phyloP scores from a whole-genome alignment of 73 alveolate species.

The Urostyla sp. region DNA sequence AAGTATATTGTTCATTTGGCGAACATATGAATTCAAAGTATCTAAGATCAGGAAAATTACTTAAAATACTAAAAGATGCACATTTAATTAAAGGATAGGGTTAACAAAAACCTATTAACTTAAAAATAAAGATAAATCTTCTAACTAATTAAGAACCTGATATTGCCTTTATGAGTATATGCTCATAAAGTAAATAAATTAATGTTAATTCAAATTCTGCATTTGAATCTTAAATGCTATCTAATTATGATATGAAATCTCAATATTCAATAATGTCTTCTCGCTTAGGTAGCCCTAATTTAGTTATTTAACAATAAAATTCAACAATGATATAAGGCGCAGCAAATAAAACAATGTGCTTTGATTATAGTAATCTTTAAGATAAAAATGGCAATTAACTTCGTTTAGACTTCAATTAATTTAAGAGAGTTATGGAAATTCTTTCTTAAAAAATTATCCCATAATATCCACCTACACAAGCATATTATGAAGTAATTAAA shows the following conservation, averaged over 20 bases:
- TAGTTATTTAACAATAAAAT: not conserved
- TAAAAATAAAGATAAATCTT: no score
- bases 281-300: not conserved
- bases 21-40: not conserved
- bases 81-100: not conserved
- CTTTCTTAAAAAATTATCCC: not conserved
- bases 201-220: not conserved
- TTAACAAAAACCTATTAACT: not conserved
- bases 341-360: not conserved
- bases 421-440: not conserved
- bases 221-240: not conserved
- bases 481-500: not conserved
- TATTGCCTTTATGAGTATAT: not conserved
- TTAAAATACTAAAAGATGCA: slow-evolving; percentile 5
- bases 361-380: not conserved
- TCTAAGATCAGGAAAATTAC: slow-evolving; percentile 11
- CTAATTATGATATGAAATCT: no score
- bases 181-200: not conserved
- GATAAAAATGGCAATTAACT: no score
- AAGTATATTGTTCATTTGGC: slow-evolving; percentile 22
- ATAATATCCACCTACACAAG: not conserved
- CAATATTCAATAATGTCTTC: not conserved
- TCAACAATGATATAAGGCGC: not conserved
- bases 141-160: not conserved
- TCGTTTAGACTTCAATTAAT: not conserved